Evolutionary conservation across 2,329 filamentous ascomycete genomes (phyloP).

Genomic region (Kalmusia sp.): DNA sequence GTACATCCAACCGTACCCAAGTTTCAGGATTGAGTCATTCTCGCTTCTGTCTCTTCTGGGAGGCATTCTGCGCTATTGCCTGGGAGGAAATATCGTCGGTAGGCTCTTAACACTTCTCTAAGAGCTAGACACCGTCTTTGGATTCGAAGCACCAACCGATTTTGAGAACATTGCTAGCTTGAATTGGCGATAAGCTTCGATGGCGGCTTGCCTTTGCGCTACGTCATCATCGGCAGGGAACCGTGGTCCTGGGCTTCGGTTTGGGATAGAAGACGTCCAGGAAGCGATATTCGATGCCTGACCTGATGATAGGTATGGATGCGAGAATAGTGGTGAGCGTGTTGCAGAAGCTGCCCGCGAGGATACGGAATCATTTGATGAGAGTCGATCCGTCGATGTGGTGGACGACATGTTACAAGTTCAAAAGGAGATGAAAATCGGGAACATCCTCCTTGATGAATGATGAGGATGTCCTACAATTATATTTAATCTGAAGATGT

Average conservation of each 20-base stretch:
- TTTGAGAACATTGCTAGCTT: conserved; percentile 41
- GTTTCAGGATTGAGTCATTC: no score
- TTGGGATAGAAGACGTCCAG: conserved; percentile 39
- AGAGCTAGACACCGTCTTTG: neutral
- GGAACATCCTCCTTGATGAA: neutral
- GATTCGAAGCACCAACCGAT: conserved; percentile 32
- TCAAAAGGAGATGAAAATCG: neutral
- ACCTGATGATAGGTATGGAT: conserved; percentile 36
- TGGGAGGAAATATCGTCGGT: neutral
- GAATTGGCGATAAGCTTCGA: conserved; percentile 44
- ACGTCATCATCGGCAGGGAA: conserved; percentile 21
- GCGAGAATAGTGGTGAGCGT: conserved; percentile 22
- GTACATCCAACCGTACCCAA: no score
- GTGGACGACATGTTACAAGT: conserved; percentile 21
- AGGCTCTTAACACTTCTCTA: neutral
- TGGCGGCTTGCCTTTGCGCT: conserved; percentile 32
- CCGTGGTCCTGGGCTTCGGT: conserved; percentile 19
- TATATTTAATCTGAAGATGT: neutral
- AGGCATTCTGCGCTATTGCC: no score
- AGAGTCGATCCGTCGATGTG: conserved; percentile 17
- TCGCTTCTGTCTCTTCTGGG: no score
- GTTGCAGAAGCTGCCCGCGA: conserved; percentile 21
- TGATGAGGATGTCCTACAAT: neutral
- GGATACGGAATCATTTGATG: conserved; percentile 28
- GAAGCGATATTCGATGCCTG: conserved; percentile 39